phyloP scores from a whole-genome alignment of 2,329 filamentous ascomycete species.

The Pseudodiploospora longispora region DNA sequence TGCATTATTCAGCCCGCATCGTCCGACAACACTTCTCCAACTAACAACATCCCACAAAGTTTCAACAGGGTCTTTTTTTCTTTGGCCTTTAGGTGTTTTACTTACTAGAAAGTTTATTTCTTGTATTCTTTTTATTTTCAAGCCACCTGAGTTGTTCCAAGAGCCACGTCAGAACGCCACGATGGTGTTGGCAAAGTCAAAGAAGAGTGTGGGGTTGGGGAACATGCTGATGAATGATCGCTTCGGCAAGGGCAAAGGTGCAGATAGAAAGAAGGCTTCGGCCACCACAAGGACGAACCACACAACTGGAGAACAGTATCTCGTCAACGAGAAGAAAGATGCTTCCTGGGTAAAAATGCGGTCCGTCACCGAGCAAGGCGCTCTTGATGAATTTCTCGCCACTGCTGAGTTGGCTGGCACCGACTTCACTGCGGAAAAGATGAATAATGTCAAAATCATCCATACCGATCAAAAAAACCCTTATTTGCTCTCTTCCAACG shows the following conservation, averaged over 20 bases:
- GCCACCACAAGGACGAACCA: constrained; percentile 63
- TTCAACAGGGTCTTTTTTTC: background rate
- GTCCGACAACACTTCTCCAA: background rate
- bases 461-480: constrained; percentile 95
- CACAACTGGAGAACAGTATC: constrained; percentile 77
- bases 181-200: constrained; percentile 74
- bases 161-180: constrained; percentile 19
- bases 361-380: constrained; percentile 93
- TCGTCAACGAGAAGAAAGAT: constrained; percentile 84
- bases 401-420: constrained; percentile 97
- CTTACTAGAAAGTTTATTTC: background rate
- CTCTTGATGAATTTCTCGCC: constrained; percentile 90
- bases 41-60: background rate
- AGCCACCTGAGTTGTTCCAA: background rate
- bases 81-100: too few species aligned
- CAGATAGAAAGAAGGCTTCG: constrained; percentile 64
- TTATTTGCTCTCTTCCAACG: constrained; percentile 75
- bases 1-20: constrained; percentile 29
- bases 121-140: background rate
- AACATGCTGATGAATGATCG: constrained; percentile 98
- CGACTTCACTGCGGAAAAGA: constrained; percentile 97
- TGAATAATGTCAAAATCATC: constrained; percentile 98
- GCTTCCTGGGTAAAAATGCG: constrained; percentile 99
- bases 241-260: constrained; percentile 86
- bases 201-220: constrained; percentile 88